Evolutionary conservation across 495 filamentous ascomycete genomes (phyloP).

Genomic region (Pseudomonodictys pantanalensis): DNA sequence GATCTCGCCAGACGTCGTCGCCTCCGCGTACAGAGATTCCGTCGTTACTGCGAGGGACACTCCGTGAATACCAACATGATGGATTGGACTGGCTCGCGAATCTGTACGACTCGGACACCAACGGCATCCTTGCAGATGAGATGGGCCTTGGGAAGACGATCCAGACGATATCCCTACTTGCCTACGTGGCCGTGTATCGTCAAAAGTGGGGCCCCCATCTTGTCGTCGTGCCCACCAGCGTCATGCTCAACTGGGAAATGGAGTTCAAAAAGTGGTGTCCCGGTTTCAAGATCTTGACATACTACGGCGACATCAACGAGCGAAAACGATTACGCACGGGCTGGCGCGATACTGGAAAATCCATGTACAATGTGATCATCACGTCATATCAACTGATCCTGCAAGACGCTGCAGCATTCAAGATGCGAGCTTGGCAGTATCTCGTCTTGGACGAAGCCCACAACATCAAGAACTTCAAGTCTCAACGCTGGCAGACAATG

Average conservation of each 20-base stretch:
- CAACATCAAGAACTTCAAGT: conserved; percentile 99
- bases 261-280: conserved; percentile 99
- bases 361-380: conserved; percentile 93
- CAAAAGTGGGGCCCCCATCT: conserved; percentile 95
- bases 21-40: conserved; percentile 51
- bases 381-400: conserved; percentile 96
- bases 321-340: conserved; percentile 84
- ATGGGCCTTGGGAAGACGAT: conserved; percentile 99
- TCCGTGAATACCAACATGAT: conserved; percentile 95
- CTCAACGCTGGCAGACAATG: conserved; percentile 91
- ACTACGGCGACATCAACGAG: conserved; percentile 83
- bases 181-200: conserved; percentile 87
- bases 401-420: conserved; percentile 89
- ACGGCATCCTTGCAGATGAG: conserved; percentile 98
- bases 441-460: conserved; percentile 98
- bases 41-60: conserved; percentile 81
- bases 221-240: conserved; percentile 94
- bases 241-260: conserved; percentile 99
- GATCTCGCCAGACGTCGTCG: conserved; percentile 22
- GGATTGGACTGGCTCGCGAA: conserved; percentile 95
- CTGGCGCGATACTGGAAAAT: conserved; percentile 71
- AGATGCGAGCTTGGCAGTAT: conserved; percentile 92
- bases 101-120: conserved; percentile 86
- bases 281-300: conserved; percentile 96
- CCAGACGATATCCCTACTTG: conserved; percentile 92